Base-by-base conservation (phyloP, 768 basidiomycete genomes). In the Leccinellum rugosiceps region DNA sequence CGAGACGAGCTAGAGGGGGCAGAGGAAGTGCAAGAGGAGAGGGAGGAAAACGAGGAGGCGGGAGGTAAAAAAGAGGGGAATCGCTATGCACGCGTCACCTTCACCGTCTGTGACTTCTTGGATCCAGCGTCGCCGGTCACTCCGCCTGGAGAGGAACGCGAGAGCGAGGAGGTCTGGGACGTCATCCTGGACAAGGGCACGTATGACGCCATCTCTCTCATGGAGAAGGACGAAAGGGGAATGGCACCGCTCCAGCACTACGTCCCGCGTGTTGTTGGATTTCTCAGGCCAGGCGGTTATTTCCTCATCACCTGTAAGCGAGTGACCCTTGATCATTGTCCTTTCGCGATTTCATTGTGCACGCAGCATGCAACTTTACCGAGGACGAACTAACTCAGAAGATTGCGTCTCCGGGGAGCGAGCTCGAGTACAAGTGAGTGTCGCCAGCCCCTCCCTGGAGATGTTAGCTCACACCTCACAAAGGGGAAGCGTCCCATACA, bases 101-200 rank as follows among this genome's bases (percentile, higher is more conserved):
- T 91, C 70, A 70, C 68, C 23, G 72, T 71, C 13, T 86, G 85
- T 65, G 85, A 93, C 73, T 89, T 93, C 63, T 71, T 94, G 35
- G 68, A 74, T 10, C 77, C 83, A 5, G 77, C 78, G 38, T 84
- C 86, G 2, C 74, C 75, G 13, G 47, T 65, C 7, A 57, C 69
- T 7, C 52, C 54, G 34, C 61, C 59, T 44, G 50, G n/a, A 52
- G 58, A 9, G 11, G 60, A 57, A 38, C 23, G 23, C 4, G 34
- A 49, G 1, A 44, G 53, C 19, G 60, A 59, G 4, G 58, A 62
- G 3, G 58, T 67, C 10, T 94, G 91, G 91, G 88, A 92, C 65
- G 72, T 92, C 6, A 66, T 93, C 15, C 66, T 93, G 55, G 92
- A 94, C 72, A 94, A 94, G 69, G 92, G 92, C n/a, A 94, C 92